Conservation (phyloP, 495 filamentous ascomycete genomes). For the Aspergillus taichungensis region DNA sequence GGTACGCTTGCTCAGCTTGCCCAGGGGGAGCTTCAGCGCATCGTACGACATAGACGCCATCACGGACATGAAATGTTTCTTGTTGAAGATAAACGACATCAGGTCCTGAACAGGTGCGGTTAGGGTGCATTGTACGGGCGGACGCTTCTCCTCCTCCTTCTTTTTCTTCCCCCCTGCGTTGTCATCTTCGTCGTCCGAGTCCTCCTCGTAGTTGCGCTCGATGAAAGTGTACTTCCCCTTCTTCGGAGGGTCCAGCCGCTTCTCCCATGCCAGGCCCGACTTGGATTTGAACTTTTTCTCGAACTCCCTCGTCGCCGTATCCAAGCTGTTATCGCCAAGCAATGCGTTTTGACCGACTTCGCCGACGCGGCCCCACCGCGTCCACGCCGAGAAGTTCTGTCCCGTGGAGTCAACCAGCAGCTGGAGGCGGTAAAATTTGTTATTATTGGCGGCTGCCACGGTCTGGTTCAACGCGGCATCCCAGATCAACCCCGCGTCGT, state of each 20-base stretch:
- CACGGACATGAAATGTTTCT: conserved; percentile 51
- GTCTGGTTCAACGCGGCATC: conserved; percentile 45
- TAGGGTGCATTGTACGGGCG: conserved; percentile 44
- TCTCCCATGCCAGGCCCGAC: conserved; percentile 57
- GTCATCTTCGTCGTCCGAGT: conserved; percentile 56
- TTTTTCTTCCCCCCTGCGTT: conserved; percentile 19
- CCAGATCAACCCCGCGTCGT: conserved; percentile 51
- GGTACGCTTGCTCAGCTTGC: conserved; percentile 71
- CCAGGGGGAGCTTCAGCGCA: conserved; percentile 66
- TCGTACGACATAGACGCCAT: conserved; percentile 70
- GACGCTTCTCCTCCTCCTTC: conserved; percentile 14
- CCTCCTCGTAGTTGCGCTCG: conserved; percentile 57
- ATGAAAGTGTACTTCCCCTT: conserved; percentile 68
- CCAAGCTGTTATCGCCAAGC: conserved; percentile 32
- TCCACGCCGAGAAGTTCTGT: conserved; percentile 47
- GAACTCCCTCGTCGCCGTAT: conserved; percentile 45
- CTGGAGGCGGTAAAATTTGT: conserved; percentile 68
- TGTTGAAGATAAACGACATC: conserved; percentile 78
- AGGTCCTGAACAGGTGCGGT: conserved; percentile 50
- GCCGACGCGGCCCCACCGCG: conserved; percentile 73
- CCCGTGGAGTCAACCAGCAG: conserved; percentile 18
- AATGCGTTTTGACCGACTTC: conserved; percentile 53
- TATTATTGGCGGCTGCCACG: conserved; percentile 48
- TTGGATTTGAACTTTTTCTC: conserved; percentile 74
- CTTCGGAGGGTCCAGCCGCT: conserved; percentile 51